Conservation (phyloP, 2,329 filamentous ascomycete species). For the Massarina eburnea region DNA sequence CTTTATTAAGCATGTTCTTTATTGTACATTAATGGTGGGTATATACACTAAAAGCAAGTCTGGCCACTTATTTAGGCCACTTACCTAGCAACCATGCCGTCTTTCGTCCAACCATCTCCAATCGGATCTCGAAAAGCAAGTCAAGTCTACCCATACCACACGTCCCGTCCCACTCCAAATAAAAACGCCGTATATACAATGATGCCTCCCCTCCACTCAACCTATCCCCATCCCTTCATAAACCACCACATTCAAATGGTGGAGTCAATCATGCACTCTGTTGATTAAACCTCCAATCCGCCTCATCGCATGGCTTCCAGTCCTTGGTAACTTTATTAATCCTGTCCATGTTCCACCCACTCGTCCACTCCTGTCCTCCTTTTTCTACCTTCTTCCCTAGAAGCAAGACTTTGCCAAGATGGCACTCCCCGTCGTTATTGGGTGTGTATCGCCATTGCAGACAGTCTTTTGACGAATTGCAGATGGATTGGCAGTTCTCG, state of each 20-base stretch:
- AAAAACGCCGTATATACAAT: no score
- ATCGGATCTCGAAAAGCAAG: no score
- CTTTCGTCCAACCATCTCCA: no score
- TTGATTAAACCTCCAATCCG: slow-evolving; percentile 32
- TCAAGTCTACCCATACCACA: no score
- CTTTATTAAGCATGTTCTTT: no score
- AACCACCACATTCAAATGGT: background rate
- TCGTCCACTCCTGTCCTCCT: slow-evolving; percentile 26
- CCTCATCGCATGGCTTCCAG: slow-evolving; percentile 30
- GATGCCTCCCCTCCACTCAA: no score
- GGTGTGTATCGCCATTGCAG: slow-evolving; percentile 39
- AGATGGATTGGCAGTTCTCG: slow-evolving; percentile 30
- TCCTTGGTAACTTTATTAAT: slow-evolving; percentile 20
- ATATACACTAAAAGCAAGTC: no score
- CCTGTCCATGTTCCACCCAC: slow-evolving; percentile 41
- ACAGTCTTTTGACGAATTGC: slow-evolving; percentile 32
- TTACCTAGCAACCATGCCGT: no score
- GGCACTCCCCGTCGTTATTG: slow-evolving; percentile 33
- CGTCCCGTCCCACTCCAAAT: no score
- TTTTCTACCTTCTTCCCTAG: slow-evolving; percentile 23
- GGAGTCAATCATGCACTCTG: background rate
- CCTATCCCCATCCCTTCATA: no score
- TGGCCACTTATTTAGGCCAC: no score
- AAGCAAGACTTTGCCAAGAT: slow-evolving; percentile 33
- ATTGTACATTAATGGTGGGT: no score